These are phyloP conservation scores for Tuber umbilicatum DNA, from an alignment of 495 filamentous ascomycete species.

Conservation along the genomic window DNA sequence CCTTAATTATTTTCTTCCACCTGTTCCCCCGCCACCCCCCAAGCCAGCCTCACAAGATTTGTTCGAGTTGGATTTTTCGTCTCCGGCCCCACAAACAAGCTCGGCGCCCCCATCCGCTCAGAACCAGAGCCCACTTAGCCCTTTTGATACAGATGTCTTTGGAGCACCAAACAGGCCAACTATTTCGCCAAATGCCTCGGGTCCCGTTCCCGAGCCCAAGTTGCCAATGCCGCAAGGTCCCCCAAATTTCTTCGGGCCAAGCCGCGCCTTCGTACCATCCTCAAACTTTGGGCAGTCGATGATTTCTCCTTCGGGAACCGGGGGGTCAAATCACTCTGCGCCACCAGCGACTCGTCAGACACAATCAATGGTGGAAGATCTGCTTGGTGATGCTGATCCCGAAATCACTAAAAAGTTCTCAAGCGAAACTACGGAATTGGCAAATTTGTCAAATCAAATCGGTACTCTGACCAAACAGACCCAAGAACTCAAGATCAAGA, in stretches of 20 bases:
- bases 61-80: conserved; percentile 67
- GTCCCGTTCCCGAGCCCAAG: conserved; percentile 7
- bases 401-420: conserved; percentile 81
- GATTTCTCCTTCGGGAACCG: conserved; percentile 70
- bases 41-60: conserved; percentile 84
- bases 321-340: conserved; percentile 56
- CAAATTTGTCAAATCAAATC: conserved; percentile 92
- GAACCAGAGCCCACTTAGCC: conserved; percentile 50
- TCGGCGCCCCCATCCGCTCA: conserved; percentile 52
- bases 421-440: conserved; percentile 84
- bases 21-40: conserved; percentile 47
- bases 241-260: conserved; percentile 51
- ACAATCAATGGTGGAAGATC: conserved; percentile 61
- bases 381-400: conserved; percentile 89
- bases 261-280: conserved; percentile 79
- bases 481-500: conserved; percentile 79
- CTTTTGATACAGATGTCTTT: conserved; percentile 57
- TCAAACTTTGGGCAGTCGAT: conserved; percentile 77
- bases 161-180: conserved; percentile 46
- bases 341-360: conserved; percentile 47
- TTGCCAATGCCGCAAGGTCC: conserved; percentile 42
- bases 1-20: too few species aligned
- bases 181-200: conserved; percentile 24
- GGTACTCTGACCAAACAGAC: conserved; percentile 84
- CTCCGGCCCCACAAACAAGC: conserved; percentile 49